These are phyloP conservation scores for Ambrosia trifida DNA, from an alignment of 129 eudicot species.

Conservation along the genomic window DNA sequence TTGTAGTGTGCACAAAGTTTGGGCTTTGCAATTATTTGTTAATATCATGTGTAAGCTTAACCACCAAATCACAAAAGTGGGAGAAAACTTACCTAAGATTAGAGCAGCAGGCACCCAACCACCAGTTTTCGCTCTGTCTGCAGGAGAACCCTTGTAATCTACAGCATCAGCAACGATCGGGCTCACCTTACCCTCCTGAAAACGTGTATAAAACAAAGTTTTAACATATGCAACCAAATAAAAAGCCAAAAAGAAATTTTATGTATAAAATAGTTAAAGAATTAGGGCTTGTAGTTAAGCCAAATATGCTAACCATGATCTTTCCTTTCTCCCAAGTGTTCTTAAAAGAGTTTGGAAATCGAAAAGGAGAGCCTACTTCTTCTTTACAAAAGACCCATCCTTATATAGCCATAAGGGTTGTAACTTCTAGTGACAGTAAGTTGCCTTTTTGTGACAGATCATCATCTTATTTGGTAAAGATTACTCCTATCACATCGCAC, in stretches of 20 bases:
- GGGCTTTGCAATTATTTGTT: no score
- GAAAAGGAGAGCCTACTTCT: slow-evolving; percentile 18
- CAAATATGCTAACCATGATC: slow-evolving; percentile 41
- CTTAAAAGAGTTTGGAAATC: slow-evolving; percentile 20
- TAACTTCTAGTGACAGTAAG: slow-evolving; percentile 43
- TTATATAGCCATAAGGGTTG: slow-evolving; percentile 64
- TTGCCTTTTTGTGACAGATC: slow-evolving; percentile 42
- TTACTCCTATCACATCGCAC: slow-evolving; percentile 50
- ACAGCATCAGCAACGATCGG: slow-evolving; percentile 66
- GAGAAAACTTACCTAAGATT: slow-evolving; percentile 60
- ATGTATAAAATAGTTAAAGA: background rate
- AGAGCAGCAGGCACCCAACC: slow-evolving; percentile 97
- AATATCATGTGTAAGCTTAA: background rate
- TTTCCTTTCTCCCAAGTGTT: slow-evolving; percentile 18
- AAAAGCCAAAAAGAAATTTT: slow-evolving; percentile 5
- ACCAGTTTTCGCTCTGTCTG: slow-evolving; percentile 79
- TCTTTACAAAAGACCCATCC: slow-evolving; percentile 20
- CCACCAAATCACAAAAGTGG: slow-evolving; percentile 12
- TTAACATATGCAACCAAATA: background rate
- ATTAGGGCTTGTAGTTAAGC: slow-evolving; percentile 9
- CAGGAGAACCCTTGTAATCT: slow-evolving; percentile 78
- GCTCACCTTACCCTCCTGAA: slow-evolving; percentile 68
- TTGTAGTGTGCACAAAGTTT: no score
- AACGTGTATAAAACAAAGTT: background rate
- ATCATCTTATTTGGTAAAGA: slow-evolving; percentile 37